Percentiles rank a stretch among this genome's conserved stretches.
Conservation (phyloP, 2,329 filamentous ascomycete species). For the Colletotrichum nymphaeae region DNA sequence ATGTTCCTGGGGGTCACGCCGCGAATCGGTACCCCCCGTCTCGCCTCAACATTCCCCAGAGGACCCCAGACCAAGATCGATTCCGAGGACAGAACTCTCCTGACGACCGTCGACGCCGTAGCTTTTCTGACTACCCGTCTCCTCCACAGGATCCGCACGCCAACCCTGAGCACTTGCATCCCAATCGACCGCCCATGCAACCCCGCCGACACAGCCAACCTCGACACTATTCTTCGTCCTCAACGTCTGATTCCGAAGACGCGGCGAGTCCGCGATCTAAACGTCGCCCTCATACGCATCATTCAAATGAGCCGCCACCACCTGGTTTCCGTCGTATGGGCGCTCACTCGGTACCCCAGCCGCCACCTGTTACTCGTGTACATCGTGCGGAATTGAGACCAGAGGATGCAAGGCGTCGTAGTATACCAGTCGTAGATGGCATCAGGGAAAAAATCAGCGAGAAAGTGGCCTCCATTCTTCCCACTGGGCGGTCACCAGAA, state of each 20-base stretch:
- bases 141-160: constrained; percentile 46
- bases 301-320: constrained; percentile 42
- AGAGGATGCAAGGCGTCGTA: constrained; percentile 51
- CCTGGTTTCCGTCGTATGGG: constrained; percentile 47
- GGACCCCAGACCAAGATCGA: constrained; percentile 46
- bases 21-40: constrained; percentile 48
- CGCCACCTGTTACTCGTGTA: constrained; percentile 42
- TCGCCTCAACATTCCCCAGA: constrained; percentile 43
- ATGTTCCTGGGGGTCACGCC: constrained; percentile 53
- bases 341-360: constrained; percentile 43
- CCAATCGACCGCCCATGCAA: constrained; percentile 45
- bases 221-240: constrained; percentile 54
- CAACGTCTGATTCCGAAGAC: constrained; percentile 52
- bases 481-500: constrained; percentile 48
- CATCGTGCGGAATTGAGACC: constrained; percentile 47
- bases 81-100: constrained; percentile 50
- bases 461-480: constrained; percentile 56
- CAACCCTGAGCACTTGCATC: constrained; percentile 47
- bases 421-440: constrained; percentile 50
- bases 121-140: constrained; percentile 62
- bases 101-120: constrained; percentile 59
- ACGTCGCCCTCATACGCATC: constrained; percentile 36
- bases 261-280: constrained; percentile 40
- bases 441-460: constrained; percentile 58
- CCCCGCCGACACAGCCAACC: constrained; percentile 63